Evolutionary conservation across 768 basidiomycete genomes (phyloP), one percentile per base, ranked within the genome.

Genomic region (Cantharellus anzutake): DNA sequence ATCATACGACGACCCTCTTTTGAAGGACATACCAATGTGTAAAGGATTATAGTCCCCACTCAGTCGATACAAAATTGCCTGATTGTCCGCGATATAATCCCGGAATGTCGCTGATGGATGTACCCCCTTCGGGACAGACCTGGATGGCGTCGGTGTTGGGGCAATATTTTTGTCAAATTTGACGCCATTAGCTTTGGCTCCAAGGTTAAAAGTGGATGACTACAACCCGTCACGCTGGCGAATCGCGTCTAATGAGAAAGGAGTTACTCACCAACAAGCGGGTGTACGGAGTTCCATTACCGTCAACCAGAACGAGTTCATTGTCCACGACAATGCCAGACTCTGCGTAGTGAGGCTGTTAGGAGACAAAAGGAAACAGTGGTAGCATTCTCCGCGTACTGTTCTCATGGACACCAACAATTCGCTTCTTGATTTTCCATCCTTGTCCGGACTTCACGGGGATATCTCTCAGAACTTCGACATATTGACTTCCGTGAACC

Each of bases 31-130:
- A 83, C 82, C 83, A 57, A 84, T 80, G 67, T 87, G 85, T 2
- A 86, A 74, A 3, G 85, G 82, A 68, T 86, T 86, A 68, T 84
- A 87, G 67, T 86, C 84, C 5, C 84, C 85, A 48, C 80, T 83
- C 16, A 87, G 76, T 29, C 85, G 80, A 73, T 82, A 86, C 58
- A 82, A 62, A 53, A 82, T 68, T 1, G 85, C 84, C 68, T 86
- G 84, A 60, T 68, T 67, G 58, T 82, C 80, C 3, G 77, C 72
- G 1, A 77, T 76, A 0, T 81, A 82, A 67, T 86, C 83, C 50
- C 72, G 71, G 60, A 83, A 71, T 14, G 78, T 73, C 72, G 77
- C 79, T 67, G 83, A 78, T 1, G 84, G 76, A 58, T 76, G 74
- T 58, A 77, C 75, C 70, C 77, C 78, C 65, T 78, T 80, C 41